Conservation (phyloP, 1,284 basidiomycete species). For the Leccinum cinnamomeum region DNA sequence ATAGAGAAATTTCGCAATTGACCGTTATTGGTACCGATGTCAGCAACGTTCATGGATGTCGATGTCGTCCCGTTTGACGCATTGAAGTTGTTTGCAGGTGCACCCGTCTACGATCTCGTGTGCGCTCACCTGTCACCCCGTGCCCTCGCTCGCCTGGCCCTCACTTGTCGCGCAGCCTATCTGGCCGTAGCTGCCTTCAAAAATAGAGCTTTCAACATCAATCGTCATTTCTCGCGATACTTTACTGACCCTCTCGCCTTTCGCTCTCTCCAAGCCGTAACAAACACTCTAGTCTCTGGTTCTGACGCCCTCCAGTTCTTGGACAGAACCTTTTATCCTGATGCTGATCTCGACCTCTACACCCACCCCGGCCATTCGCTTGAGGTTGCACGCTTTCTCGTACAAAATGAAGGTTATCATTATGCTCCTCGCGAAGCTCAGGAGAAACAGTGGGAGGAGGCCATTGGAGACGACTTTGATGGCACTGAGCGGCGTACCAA, state of each 20-base stretch:
- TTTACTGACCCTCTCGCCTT: conserved; percentile 38
- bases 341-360: conserved; percentile 51
- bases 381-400: conserved; percentile 33
- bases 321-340: conserved; percentile 42
- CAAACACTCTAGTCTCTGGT: conserved; percentile 48
- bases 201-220: conserved; percentile 27
- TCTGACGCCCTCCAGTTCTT: conserved; percentile 53
- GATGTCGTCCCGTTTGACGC: not conserved
- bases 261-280: conserved; percentile 45
- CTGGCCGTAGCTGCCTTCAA: conserved; percentile 12
- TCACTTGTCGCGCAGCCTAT: conserved; percentile 18
- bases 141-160: conserved; percentile 15
- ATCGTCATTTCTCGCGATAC: conserved; percentile 26
- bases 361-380: conserved; percentile 30
- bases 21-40: not conserved
- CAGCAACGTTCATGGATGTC: conserved; percentile 1
- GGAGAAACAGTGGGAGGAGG: conserved; percentile 13
- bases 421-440: conserved; percentile 17
- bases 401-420: conserved; percentile 31
- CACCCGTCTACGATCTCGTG: conserved; percentile 25
- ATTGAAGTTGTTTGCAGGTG: conserved; percentile 12
- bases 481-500: conserved; percentile 11
- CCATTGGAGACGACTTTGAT: conserved; percentile 18
- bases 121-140: conserved; percentile 21
- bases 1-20: too few relatives aligned